Conservation (phyloP, 2,329 filamentous ascomycete genomes). For the Xylaria sp. region DNA sequence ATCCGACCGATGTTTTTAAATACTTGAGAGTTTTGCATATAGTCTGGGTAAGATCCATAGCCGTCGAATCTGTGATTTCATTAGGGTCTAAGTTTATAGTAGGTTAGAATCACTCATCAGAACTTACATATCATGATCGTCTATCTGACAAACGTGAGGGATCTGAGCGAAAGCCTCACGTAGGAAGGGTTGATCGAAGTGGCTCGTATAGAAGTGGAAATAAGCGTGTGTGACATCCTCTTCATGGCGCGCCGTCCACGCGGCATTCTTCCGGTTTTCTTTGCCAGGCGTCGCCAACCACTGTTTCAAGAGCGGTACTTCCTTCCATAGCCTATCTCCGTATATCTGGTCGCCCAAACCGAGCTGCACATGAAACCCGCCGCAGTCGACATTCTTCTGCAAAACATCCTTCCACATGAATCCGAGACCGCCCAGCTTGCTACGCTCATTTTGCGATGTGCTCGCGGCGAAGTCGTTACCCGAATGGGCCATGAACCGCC, state of each 20-base stretch:
- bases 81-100: conserved; percentile 30
- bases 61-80: conserved; percentile 80
- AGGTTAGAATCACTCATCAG: not conserved
- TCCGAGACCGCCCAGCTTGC: conserved; percentile 86
- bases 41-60: conserved; percentile 95
- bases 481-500: conserved; percentile 95
- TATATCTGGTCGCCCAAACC: conserved; percentile 96
- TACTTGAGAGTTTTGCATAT: conserved; percentile 97
- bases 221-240: conserved; percentile 96
- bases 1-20: conserved; percentile 98
- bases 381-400: conserved; percentile 95
- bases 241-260: conserved; percentile 94
- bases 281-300: conserved; percentile 95
- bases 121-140: conserved; percentile 97
- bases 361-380: conserved; percentile 93
- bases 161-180: conserved; percentile 98
- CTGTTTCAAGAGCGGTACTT: conserved; percentile 91
- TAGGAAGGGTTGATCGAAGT: conserved; percentile 96
- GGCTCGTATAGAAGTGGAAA: conserved; percentile 98
- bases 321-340: conserved; percentile 94
- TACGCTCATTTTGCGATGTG: conserved; percentile 86
- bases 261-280: conserved; percentile 87
- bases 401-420: conserved; percentile 99
- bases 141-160: conserved; percentile 89
- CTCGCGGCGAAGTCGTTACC: conserved; percentile 94